Evolutionary conservation across 768 basidiomycete genomes (phyloP), one percentile per base, ranked within the genome.

Genomic region (Tylopilus sp.): DNA sequence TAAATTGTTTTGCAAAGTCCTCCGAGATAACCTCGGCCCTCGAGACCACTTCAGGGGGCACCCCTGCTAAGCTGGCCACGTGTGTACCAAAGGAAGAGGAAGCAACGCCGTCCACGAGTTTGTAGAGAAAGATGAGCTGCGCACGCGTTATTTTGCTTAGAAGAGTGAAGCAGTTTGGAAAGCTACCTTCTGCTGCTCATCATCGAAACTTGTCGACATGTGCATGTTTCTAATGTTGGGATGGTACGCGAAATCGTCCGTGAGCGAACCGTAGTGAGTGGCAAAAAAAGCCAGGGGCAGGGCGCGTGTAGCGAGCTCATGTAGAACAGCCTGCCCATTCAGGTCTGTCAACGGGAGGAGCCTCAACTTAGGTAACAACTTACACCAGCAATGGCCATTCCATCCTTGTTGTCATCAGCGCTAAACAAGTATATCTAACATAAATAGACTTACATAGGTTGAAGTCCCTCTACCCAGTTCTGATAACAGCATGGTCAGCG

Each of bases 341-440:
- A 38, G n/a, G 38, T 45, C 31, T 3, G 30, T 62, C 42, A 62
- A 48, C 10, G 33, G 47, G 18, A 22, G 17, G 28, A 46, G 44
- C 31, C 15, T n/a, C 41, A 20, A 15, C 5, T 44, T 7, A 6
- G 9, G 18, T 31, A 18, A 31, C 33, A 22, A 69, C 79, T 35
- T 69, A 88, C 88, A 48, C 88, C 90, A 40, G 97, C 95, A 58
- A 98, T 98, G 7, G 94, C 93, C 91, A 98, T 93, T n/a, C 95
- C 97, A 68, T 99, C 97, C 83, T 92, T 69, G 6, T 52, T 15
- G 42, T 46, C 11, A 57, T 25, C 38, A 43, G 47, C 18, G 45
- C 18, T 12, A n/a, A 40, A 25, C 65, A 33, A 6, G 18, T 39
- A 28, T n/a, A 43, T 13, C n/a, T 22, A 20, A 25, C 21, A 3